These are phyloP conservation scores for Phytophthora hybrid DNA, from an alignment of 352 stramenopile genomes.

Conservation along the genomic window DNA sequence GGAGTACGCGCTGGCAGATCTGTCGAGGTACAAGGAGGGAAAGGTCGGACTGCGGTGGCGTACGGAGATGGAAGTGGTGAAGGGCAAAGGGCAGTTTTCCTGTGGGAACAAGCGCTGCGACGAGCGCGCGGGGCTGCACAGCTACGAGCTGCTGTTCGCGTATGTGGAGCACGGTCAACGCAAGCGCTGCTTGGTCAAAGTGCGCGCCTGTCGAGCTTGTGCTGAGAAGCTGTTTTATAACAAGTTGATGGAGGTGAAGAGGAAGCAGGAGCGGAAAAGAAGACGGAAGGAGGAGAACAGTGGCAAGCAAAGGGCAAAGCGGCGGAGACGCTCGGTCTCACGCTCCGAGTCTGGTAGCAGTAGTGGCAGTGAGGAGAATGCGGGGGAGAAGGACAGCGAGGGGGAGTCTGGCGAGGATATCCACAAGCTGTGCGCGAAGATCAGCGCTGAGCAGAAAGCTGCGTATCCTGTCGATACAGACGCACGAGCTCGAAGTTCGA, in stretches of 20 bases:
- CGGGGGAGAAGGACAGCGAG: conserved; percentile 4
- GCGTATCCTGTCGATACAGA: conserved; percentile 1
- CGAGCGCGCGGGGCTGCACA: conserved; percentile 49
- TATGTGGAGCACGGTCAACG: conserved; percentile 71
- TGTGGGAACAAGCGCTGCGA: conserved; percentile 85
- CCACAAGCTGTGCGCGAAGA: conserved; percentile 46
- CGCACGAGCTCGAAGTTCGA: background rate
- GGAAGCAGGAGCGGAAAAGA: conserved; percentile 27
- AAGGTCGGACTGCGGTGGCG: conserved; percentile 84
- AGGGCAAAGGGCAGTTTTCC: conserved; percentile 82
- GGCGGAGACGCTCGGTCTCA: conserved; percentile 11
- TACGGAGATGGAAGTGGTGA: conserved; percentile 77
- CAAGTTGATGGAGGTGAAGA: conserved; percentile 51
- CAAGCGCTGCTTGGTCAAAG: conserved; percentile 84
- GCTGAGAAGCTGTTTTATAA: conserved; percentile 77
- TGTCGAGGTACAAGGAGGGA: conserved; percentile 68
- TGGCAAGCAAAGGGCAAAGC: conserved; percentile 21
- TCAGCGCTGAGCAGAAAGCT: conserved; percentile 43
- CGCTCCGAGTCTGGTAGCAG: background rate
- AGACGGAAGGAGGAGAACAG: conserved; percentile 1
- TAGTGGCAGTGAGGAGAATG: background rate
- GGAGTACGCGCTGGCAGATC: conserved; percentile 82
- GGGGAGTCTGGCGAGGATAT: conserved; percentile 14
- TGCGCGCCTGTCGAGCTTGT: conserved; percentile 70
- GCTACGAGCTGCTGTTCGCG: conserved; percentile 85